Percentiles rank a stretch among this genome's conserved stretches.
These are phyloP conservation scores for Penicillium angulare DNA, from an alignment of 495 filamentous ascomycete species.

Conservation along the genomic window DNA sequence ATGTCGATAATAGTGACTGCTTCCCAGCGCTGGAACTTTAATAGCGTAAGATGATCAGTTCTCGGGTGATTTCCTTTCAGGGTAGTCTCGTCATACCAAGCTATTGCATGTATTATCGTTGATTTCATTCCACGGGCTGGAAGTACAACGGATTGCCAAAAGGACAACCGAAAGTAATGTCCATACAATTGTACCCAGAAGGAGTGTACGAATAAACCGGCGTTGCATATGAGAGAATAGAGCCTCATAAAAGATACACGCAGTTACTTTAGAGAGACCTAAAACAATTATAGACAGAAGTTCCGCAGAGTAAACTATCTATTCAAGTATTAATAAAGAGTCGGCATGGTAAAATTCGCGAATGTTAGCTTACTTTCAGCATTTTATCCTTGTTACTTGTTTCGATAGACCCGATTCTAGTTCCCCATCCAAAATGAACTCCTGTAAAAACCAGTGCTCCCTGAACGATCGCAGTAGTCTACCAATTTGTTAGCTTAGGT, in stretches of 20 bases:
- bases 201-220: slow-evolving; percentile 2
- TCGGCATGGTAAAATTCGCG: no score
- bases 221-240: slow-evolving; percentile 12
- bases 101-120: neutral
- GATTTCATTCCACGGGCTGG: slow-evolving; percentile 4
- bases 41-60: neutral
- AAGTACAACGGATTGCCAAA: slow-evolving; percentile 11
- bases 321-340: neutral
- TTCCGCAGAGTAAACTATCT: slow-evolving; percentile 20
- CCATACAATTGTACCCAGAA: slow-evolving; percentile 13
- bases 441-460: slow-evolving; percentile 3
- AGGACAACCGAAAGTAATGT: slow-evolving; percentile 11
- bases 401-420: neutral
- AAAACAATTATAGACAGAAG: slow-evolving; percentile 18
- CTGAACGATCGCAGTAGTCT: slow-evolving; percentile 15
- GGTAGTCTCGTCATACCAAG: neutral
- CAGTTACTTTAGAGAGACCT: slow-evolving; percentile 17
- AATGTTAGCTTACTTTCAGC: slow-evolving; percentile 11
- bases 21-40: slow-evolving; percentile 27
- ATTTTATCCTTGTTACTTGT: slow-evolving; percentile 4
- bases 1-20: slow-evolving; percentile 25
- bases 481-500: neutral
- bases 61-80: neutral
- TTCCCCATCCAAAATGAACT: slow-evolving; percentile 24
- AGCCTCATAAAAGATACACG: slow-evolving; percentile 11